Evolutionary conservation across 2,329 filamentous ascomycete species (phyloP).

Genomic region (Botrytis deweyae): DNA sequence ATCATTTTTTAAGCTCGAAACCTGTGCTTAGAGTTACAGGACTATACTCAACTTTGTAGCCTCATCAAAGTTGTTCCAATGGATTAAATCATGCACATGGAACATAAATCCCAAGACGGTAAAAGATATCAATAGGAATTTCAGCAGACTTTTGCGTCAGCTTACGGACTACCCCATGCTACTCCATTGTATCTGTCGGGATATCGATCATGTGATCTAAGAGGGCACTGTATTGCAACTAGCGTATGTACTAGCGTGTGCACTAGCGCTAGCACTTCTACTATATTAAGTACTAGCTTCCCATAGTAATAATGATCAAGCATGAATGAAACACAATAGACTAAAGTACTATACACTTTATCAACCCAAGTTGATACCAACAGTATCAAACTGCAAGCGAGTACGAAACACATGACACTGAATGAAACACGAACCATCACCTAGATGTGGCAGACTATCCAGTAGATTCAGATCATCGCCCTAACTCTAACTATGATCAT

Average conservation of each 20-base stretch:
- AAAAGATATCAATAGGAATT: not conserved
- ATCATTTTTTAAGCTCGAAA: not conserved
- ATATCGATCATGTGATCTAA: too few relatives aligned
- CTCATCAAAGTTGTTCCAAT: not conserved
- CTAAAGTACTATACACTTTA: too few relatives aligned
- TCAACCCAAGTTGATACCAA: too few relatives aligned
- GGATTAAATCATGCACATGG: fast-evolving
- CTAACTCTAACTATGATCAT: not conserved
- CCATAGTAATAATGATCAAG: too few relatives aligned
- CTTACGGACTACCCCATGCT: not conserved
- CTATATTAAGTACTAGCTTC: too few relatives aligned
- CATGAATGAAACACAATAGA: too few relatives aligned
- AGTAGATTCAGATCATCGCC: not conserved
- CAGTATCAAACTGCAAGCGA: not conserved
- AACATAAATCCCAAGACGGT: not conserved
- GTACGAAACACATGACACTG: not conserved
- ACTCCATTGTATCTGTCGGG: not conserved
- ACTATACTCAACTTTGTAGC: not conserved
- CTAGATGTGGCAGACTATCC: not conserved
- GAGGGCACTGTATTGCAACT: too few relatives aligned
- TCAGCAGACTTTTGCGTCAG: not conserved
- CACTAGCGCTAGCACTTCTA: too few relatives aligned
- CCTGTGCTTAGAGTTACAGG: too few relatives aligned
- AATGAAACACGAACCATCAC: not conserved
- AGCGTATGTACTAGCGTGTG: too few relatives aligned